Evolutionary conservation across 805 yeast genomes (phyloP), one percentile per base, ranked within the genome.

Genomic region (Myxozyma neotropica): DNA sequence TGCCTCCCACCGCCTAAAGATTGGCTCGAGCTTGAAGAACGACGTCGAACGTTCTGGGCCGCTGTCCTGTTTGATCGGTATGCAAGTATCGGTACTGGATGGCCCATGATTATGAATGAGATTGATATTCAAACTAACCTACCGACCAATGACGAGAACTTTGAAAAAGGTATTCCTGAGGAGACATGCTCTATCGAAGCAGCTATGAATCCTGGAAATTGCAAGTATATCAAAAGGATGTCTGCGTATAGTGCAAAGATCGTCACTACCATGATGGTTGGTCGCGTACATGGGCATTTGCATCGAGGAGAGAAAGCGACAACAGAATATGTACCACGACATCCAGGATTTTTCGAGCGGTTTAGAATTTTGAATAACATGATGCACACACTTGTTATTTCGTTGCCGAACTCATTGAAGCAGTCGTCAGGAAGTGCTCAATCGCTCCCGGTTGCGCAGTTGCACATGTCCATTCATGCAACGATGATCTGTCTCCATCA

Each of bases 41-140:
- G 65, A 10, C 67, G 74, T 4, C 63, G 73, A 12, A 67, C 73
- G 42, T 68, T 71, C 43, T 72, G 73, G 74, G 55, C 56, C 43
- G 63, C 62, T 17, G 47, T 67, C 48, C 21, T 62, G 35, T 53
- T 61, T 44, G 73, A 71, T 35, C 58, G 69, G 12, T 56, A 66
- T 17, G 68, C 70, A 3, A 58, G 69, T 24, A 53, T 65, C 1
- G 73, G 68, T 8, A 67, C 73, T n/a, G 67, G 70, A 3, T 64
- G 72, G 68, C 72, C 73, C 5, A 51, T 58, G 43, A 27, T 53
- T 19, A 39, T 67, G 26, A 55, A 64, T 31, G 59, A 57, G 24
- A 46, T 50, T 17, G 68, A 63, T 29, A 62, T 71, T 33, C 47
- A 48, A 31, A 63, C 70, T 2, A 58, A 67, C 24, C 43, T 72